Evolutionary conservation across 2,329 filamentous ascomycete genomes (phyloP).

Genomic region (Sporothrix phasma): DNA sequence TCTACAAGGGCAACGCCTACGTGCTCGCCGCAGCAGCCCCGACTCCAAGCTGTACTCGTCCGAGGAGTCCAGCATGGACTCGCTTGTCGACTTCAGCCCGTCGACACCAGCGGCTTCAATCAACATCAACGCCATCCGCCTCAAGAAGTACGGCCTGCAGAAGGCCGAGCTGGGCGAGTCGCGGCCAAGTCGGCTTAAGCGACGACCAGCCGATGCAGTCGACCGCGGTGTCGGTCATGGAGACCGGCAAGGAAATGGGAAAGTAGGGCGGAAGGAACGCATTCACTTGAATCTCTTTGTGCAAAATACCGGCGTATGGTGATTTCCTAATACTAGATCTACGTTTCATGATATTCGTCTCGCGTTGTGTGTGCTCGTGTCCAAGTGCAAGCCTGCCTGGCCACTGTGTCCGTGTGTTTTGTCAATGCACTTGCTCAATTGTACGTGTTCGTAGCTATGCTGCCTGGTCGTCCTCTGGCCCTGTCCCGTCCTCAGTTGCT

Average conservation of each 20-base stretch:
- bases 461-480: background rate
- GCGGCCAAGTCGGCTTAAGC: constrained; percentile 3
- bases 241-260: background rate
- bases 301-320: constrained; percentile 7
- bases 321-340: background rate
- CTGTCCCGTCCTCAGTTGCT: constrained; percentile 47
- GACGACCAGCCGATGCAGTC: background rate
- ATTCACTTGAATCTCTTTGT: background rate
- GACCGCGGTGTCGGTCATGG: background rate
- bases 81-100: constrained; percentile 33
- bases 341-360: background rate
- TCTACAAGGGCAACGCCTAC: constrained; percentile 35
- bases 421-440: background rate
- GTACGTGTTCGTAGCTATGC: background rate
- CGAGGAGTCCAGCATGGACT: constrained; percentile 41
- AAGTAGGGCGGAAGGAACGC: background rate
- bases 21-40: constrained; percentile 37
- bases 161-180: constrained; percentile 31
- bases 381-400: no score
- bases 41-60: constrained; percentile 42
- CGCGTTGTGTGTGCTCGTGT: background rate
- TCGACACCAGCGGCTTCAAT: constrained; percentile 47
- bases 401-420: no score
- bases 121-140: constrained; percentile 56
- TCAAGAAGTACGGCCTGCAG: constrained; percentile 44